A percentile compares a stretch with the other conserved stretches of the same genome.
Evolutionary conservation across 164 flowering plant genomes (phyloP).

Genomic region (Vitis vinifera): DNA sequence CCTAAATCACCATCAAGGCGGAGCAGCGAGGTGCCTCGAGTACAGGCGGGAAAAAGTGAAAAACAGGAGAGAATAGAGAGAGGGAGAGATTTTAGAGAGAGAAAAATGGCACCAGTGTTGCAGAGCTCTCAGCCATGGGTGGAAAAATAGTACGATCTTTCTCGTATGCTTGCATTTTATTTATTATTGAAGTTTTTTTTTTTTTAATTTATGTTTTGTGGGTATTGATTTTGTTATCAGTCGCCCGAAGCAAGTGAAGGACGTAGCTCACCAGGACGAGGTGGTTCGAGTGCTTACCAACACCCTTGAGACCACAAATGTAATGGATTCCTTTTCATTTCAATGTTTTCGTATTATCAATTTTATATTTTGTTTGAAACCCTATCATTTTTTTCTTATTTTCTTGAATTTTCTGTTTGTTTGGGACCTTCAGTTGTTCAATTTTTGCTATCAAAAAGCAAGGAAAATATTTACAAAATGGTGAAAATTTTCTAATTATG

Average conservation of each 20-base stretch:
- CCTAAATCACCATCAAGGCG: too few relatives aligned
- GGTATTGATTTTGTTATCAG: slow-evolving; percentile 31
- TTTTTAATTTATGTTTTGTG: background rate
- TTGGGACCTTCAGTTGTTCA: background rate
- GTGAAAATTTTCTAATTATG: background rate
- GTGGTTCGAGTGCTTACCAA: slow-evolving; percentile 91
- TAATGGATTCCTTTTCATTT: slow-evolving; percentile 11
- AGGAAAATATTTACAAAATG: too few relatives aligned
- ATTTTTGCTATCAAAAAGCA: too few relatives aligned
- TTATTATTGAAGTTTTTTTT: background rate
- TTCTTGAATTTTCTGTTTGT: background rate
- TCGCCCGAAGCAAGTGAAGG: slow-evolving; percentile 94
- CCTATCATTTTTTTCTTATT: background rate
- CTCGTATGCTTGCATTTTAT: background rate
- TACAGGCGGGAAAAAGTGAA: slow-evolving; percentile 24
- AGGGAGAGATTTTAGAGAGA: slow-evolving; percentile 10
- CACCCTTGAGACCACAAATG: slow-evolving; percentile 85
- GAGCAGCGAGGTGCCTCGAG: background rate
- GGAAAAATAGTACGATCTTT: slow-evolving; percentile 76
- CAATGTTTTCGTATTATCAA: background rate
- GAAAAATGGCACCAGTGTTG: slow-evolving; percentile 72
- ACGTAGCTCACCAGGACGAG: slow-evolving; percentile 96
- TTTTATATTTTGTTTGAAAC: background rate
- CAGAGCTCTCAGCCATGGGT: slow-evolving; percentile 97
- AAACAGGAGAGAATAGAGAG: background rate